Base-by-base conservation (phyloP, 306 rosid genomes). In the Ammopiptanthus mongolicus region DNA sequence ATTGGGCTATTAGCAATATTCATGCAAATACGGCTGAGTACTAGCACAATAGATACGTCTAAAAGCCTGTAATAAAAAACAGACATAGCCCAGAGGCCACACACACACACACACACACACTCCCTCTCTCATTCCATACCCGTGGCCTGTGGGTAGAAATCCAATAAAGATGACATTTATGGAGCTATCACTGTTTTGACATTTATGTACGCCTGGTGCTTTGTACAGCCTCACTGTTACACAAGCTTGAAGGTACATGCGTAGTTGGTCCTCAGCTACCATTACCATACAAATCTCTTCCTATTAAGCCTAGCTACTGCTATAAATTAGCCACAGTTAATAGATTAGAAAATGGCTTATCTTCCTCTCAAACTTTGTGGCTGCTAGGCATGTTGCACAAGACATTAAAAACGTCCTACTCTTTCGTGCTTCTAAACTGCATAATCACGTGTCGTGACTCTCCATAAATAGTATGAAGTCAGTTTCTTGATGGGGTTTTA, bases 161-260 rank as follows among this genome's bases (percentile, higher is more conserved):
- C 87, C 87, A 81, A 82, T 68, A 88, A 85, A 85, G 83, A 78
- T 58, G 75, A 78, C 50, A 66, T 68, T 25, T 71, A 25, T 23
- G 57, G 69, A 55, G 75, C 60, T 29, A 37, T 63, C 80, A 65
- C 76, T 51, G 33, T 78, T 50, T 69, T 52, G 81, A 86, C 84
- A 70, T 80, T 56, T 81, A 73, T 52, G 72, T 76, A 25, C 72
- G 44, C 59, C 72, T 78, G 82, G 59, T 14, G 50, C 51, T 3
- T 39, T 76, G 81, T 78, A 67, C 84, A 46, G 82, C 21, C 62
- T 63, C 65, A 71, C 73, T 68, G 77, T 56, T 23, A 11, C 56
- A 65, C 34, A 58, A n/a, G n/a, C n/a, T n/a, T 17, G 34, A 73
- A 73, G 17, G 80, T 64, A 52, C 80, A 51, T 25, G 65, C 33